These are phyloP conservation scores for Globisporangium paroecandrum DNA, from an alignment of 352 stramenopile species.

Conservation along the genomic window DNA sequence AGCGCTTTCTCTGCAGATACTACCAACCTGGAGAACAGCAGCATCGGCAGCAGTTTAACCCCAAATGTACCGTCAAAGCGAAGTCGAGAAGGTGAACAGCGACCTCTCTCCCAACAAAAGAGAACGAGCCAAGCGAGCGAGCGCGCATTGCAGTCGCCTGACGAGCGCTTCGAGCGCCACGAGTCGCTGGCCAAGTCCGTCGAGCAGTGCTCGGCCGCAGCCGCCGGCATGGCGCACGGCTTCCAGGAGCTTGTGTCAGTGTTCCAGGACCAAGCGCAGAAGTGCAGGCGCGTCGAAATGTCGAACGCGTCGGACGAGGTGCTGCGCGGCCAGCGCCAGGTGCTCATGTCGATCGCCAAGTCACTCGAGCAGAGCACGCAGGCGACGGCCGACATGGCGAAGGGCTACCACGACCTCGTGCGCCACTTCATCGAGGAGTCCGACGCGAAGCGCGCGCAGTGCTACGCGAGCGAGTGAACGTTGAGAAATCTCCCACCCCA, in stretches of 20 bases:
- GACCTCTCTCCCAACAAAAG: conserved; percentile 15
- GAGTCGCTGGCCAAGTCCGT: conserved; percentile 36
- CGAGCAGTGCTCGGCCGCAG: conserved; percentile 46
- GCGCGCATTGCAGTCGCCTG: not conserved
- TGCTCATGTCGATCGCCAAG: conserved; percentile 34
- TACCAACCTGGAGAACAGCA: not conserved
- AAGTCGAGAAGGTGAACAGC: not conserved
- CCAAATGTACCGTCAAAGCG: not conserved
- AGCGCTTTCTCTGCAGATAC: too few relatives aligned
- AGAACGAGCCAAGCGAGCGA: not conserved
- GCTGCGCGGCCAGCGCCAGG: conserved; percentile 23
- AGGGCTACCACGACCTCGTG: conserved; percentile 40
- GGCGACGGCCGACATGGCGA: conserved; percentile 39
- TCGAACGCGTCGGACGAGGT: conserved; percentile 7
- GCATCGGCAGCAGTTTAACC: not conserved
- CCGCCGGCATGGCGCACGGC: conserved; percentile 37
- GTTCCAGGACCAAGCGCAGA: conserved; percentile 31
- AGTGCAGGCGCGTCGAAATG: conserved; percentile 23
- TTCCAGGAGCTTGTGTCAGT: conserved; percentile 40
- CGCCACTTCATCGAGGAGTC: conserved; percentile 26
- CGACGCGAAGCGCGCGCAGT: not conserved
- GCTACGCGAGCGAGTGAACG: too few relatives aligned
- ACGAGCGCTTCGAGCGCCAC: not conserved
- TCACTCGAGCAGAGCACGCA: conserved; percentile 45
- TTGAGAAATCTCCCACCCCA: too few relatives aligned